Evolutionary conservation across 148 eudicot genomes (phyloP).

Genomic region (Cornus suecica): DNA sequence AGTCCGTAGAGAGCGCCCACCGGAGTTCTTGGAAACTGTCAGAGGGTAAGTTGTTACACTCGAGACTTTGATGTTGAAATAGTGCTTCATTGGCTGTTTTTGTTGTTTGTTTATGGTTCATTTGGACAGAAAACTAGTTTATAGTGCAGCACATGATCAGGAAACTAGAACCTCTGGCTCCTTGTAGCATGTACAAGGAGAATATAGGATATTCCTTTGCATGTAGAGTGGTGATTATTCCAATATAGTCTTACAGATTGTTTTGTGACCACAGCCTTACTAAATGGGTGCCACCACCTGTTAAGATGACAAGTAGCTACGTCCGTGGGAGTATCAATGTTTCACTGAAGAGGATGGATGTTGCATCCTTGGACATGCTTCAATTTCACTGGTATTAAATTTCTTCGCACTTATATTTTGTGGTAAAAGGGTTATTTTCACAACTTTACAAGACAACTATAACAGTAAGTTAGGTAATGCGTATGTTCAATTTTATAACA

Average conservation of each 20-base stretch:
- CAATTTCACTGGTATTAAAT: conserved; percentile 83
- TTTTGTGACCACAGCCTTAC: conserved; percentile 61
- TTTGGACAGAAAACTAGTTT: background rate
- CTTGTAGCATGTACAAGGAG: background rate
- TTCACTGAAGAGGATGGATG: conserved; percentile 95
- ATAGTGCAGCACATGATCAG: background rate
- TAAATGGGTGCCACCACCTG: conserved; percentile 98
- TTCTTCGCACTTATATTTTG: conserved; percentile 4
- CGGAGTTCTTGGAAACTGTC: conserved; percentile 72
- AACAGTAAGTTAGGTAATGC: too few relatives aligned
- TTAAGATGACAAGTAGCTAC: conserved; percentile 83
- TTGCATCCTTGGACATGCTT: conserved; percentile 92
- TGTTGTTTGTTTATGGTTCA: background rate
- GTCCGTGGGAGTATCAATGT: conserved; percentile 73
- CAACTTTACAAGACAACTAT: too few relatives aligned
- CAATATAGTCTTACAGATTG: background rate
- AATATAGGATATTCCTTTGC: background rate
- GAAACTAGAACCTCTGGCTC: background rate
- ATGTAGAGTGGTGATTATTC: background rate
- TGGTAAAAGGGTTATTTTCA: background rate
- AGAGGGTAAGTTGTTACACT: conserved; percentile 77
- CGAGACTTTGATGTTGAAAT: background rate
- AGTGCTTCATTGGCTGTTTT: background rate
- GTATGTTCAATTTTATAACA: too few relatives aligned
- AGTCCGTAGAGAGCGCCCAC: conserved; percentile 88